These are phyloP conservation scores for Lolium rigidum DNA, from an alignment of 176 grass and related monocot genomes.

Conservation along the genomic window DNA sequence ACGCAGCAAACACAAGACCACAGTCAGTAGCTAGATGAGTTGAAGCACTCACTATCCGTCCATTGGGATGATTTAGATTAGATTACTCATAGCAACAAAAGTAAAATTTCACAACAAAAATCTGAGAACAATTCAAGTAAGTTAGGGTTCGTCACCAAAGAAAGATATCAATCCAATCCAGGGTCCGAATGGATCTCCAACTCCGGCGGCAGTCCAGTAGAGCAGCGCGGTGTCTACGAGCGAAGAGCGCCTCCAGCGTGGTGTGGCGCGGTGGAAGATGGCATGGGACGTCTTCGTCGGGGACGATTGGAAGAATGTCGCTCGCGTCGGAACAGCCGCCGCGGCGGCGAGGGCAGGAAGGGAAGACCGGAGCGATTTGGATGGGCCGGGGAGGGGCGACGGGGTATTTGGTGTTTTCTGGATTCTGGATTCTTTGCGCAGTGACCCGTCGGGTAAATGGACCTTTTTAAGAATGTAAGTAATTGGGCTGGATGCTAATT, in stretches of 20 bases:
- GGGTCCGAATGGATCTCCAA: not conserved
- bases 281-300: not conserved
- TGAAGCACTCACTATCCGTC: not conserved
- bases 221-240: not conserved
- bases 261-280: not conserved
- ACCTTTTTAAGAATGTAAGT: not conserved
- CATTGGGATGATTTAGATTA: not conserved
- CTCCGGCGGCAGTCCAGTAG: not conserved
- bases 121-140: not conserved
- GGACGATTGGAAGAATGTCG: not conserved
- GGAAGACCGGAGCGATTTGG: slow-evolving; percentile 6
- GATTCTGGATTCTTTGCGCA: not conserved
- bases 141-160: slow-evolving; percentile 13
- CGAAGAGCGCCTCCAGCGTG: not conserved
- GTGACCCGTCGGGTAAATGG: not conserved
- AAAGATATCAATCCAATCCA: slow-evolving; percentile 19
- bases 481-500: slow-evolving; percentile 13
- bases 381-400: slow-evolving; percentile 5
- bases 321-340: not conserved
- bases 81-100: not conserved
- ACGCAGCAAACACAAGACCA: not conserved
- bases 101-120: not conserved
- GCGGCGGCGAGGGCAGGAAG: not conserved
- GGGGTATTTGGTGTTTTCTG: not conserved
- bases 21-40: not conserved